Conservation (phyloP, 2,329 filamentous ascomycete species). For the Ophiostoma sp. region DNA sequence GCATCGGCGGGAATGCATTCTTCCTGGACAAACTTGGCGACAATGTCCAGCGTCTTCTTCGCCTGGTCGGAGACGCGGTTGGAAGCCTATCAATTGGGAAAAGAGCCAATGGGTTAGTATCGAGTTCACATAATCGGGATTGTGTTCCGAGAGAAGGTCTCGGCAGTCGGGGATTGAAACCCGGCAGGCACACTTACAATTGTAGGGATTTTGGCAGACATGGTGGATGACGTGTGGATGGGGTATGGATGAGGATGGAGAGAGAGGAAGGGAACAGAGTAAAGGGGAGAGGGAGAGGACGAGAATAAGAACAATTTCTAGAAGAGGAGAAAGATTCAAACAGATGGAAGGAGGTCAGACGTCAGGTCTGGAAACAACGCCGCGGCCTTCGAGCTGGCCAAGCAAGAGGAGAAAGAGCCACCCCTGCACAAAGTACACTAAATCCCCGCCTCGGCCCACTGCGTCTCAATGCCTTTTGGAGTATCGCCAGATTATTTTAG, state of each 20-base stretch:
- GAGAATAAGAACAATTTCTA: constrained; percentile 12
- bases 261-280: neutral
- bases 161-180: constrained; percentile 3
- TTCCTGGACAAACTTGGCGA: constrained; percentile 95
- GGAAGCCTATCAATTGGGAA: constrained; percentile 35
- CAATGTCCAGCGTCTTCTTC: constrained; percentile 78
- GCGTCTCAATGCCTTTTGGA: neutral
- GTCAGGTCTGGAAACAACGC: neutral
- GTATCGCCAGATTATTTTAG: constrained; percentile 23
- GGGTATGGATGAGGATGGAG: neutral
- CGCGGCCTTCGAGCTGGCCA: constrained; percentile 3
- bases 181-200: constrained; percentile 44
- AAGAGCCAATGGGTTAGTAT: constrained; percentile 3
- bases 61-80: constrained; percentile 77
- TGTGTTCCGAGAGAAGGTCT: neutral
- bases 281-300: neutral
- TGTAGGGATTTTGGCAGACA: constrained; percentile 50
- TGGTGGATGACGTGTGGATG: constrained; percentile 30
- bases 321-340: neutral
- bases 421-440: neutral
- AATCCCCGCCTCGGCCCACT: constrained; percentile 25
- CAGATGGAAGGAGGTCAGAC: constrained; percentile 1
- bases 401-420: constrained; percentile 12
- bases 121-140: neutral
- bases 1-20: constrained; percentile 87